phyloP scores from a whole-genome alignment of 2,329 filamentous ascomycete species.

The Neofusicoccum kwambonambiense region DNA sequence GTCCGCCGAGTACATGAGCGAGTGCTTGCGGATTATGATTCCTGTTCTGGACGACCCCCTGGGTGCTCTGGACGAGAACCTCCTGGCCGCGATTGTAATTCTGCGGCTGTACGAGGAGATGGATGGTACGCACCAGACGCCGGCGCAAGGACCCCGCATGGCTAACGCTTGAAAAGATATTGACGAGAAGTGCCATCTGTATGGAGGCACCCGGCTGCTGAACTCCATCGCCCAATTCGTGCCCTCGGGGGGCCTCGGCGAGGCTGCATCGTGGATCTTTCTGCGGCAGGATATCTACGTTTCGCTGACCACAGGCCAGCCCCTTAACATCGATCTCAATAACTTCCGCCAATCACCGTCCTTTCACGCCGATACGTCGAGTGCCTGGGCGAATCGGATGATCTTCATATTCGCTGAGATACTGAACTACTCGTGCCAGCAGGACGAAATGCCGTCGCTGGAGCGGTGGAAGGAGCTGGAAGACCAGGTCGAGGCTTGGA shows the following conservation, averaged over 20 bases:
- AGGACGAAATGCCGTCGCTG: conserved; percentile 23
- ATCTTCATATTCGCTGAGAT: conserved; percentile 33
- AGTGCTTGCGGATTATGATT: conserved; percentile 49
- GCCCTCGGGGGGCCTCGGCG: conserved; percentile 39
- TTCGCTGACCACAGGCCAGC: conserved; percentile 35
- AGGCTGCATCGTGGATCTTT: conserved; percentile 43
- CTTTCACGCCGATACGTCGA: conserved; percentile 31
- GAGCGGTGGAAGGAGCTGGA: conserved; percentile 31
- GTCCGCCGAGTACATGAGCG: conserved; percentile 46
- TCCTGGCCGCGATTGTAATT: conserved; percentile 50
- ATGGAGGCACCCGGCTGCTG: conserved; percentile 40
- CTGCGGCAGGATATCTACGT: conserved; percentile 44
- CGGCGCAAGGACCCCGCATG: background rate
- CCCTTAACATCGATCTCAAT: conserved; percentile 31
- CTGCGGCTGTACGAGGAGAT: conserved; percentile 51
- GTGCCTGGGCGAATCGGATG: conserved; percentile 33
- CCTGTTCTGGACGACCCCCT: conserved; percentile 44
- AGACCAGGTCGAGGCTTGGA: conserved; percentile 33
- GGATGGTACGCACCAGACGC: conserved; percentile 24
- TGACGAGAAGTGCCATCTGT: conserved; percentile 41
- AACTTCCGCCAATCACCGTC: conserved; percentile 31
- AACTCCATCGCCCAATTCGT: conserved; percentile 40
- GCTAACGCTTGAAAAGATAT: conserved; percentile 20
- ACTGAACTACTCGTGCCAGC: conserved; percentile 28
- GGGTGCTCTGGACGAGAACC: conserved; percentile 46